Evolutionary conservation across 2,329 filamentous ascomycete species (phyloP), one percentile per base, ranked within the genome.

Genomic region (Colletotrichum australisinense): DNA sequence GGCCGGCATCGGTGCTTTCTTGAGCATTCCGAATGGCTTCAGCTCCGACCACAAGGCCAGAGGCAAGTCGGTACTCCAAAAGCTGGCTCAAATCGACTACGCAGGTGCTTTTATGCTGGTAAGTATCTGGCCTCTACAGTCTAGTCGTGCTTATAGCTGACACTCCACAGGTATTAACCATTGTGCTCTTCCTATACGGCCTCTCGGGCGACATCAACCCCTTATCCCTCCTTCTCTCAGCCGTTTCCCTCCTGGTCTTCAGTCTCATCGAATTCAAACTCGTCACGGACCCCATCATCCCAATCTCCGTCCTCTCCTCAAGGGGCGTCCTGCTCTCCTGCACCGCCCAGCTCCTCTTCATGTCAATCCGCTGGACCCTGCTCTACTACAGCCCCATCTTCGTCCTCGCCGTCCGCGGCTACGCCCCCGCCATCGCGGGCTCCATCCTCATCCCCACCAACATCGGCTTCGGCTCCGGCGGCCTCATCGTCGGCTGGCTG

Each of bases 371-470:
- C 70, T 97, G 94, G 94, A 88, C 88, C 7, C 88, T 97, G 2
- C 86, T 97, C 8, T 97, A 95, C 84, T 97, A 95, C 82, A 89
- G 92, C 0, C 94, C 95, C 0, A 90, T 95, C 56, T 95, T 94
- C 77, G 93, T 94, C 42, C 90, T 97, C 70, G 93, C 93, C 4
- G 92, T 97, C 1, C 90, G 92, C 2, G 90, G 90, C 68, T 93
- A 93, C 84, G 83, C 88, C 1, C 92, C 93, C 0, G 92, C 93
- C 1, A 85, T 90, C 1, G 93, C 94, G 2, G 95, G 94, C 3
- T 88, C 93, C 4, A 92, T 96, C 46, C 88, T 97, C 7, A 90
- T 97, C 59, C 94, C 95, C 0, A 97, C 94, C 0, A 97, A 97
- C 81, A 80, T 90, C 6, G 95, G 94, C 1, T 97, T 97, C 78